These are phyloP conservation scores for Hemileccinum rubropunctum DNA, from an alignment of 768 basidiomycete species.

Conservation along the genomic window DNA sequence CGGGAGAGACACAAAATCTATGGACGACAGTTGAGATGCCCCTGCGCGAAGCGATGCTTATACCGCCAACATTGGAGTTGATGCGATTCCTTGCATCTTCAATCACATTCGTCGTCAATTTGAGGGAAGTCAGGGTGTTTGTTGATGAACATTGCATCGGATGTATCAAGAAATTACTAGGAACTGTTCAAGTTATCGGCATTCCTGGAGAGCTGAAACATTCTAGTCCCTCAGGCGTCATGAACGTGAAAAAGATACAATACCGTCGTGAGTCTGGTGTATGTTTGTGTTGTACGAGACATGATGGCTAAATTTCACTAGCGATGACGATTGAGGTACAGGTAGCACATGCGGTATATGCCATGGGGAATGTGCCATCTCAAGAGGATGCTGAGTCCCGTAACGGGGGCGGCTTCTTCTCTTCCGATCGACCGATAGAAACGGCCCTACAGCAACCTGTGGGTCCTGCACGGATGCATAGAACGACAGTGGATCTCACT, in stretches of 20 bases:
- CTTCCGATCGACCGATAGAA: no score
- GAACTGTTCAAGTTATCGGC: slow-evolving; percentile 43
- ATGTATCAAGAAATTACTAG: slow-evolving; percentile 58
- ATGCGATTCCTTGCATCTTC: slow-evolving; percentile 87
- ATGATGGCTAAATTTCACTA: slow-evolving; percentile 17
- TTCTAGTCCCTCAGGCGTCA: slow-evolving; percentile 56
- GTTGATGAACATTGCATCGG: slow-evolving; percentile 73
- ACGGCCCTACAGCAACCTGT: no score
- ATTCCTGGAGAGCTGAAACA: slow-evolving; percentile 54
- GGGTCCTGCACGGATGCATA: no score
- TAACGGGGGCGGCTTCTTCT: no score
- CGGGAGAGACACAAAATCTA: slow-evolving; percentile 31
- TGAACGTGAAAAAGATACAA: slow-evolving; percentile 67
- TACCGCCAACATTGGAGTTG: slow-evolving; percentile 80
- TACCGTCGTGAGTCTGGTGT: slow-evolving; percentile 49
- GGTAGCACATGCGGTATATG: slow-evolving; percentile 63
- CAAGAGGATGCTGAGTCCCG: no score
- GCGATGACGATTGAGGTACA: slow-evolving; percentile 77
- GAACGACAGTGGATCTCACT: slow-evolving; percentile 15
- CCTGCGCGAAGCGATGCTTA: slow-evolving; percentile 71
- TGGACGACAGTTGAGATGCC: slow-evolving; percentile 90
- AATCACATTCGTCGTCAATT: slow-evolving; percentile 84
- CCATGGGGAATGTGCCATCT: no score
- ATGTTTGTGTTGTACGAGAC: neutral
- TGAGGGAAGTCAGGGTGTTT: slow-evolving; percentile 72